Evolutionary conservation across 2,329 filamentous ascomycete genomes (phyloP).

Genomic region (Stachybotrys chartarum): DNA sequence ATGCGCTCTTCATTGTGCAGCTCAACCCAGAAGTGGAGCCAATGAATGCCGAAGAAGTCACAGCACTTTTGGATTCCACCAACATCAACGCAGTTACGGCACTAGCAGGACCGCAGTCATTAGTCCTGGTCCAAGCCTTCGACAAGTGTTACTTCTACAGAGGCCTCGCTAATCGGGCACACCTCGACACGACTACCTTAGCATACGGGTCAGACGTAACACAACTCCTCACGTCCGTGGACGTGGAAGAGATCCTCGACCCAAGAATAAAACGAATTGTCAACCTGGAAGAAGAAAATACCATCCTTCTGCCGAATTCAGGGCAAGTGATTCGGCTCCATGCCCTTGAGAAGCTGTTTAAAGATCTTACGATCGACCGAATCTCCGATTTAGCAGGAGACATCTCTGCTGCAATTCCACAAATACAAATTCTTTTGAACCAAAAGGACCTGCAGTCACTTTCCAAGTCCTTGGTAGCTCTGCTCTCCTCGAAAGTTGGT

Average conservation of each 20-base stretch:
- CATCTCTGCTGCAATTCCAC: conserved; percentile 7
- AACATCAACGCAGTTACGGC: conserved; percentile 12
- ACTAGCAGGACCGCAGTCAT: conserved; percentile 9
- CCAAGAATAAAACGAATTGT: conserved; percentile 2
- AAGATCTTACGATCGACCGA: conserved; percentile 1
- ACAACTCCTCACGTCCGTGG: conserved; percentile 2
- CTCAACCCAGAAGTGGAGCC: conserved; percentile 1
- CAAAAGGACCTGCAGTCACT: conserved; percentile 6
- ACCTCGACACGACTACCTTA: conserved; percentile 6
- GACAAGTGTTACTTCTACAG: conserved; percentile 9
- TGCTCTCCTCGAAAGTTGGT: conserved; percentile 2
- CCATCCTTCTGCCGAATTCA: conserved; percentile 3
- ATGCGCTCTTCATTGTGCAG: conserved; percentile 8
- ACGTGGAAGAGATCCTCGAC: conserved; percentile 3
- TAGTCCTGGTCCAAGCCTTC: conserved; percentile 6
- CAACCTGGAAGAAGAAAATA: conserved; percentile 4
- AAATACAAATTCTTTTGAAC: conserved; percentile 6
- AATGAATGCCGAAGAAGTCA: conserved; percentile 2
- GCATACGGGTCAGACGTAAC: conserved; percentile 7
- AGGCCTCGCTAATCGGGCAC: conserved; percentile 5
- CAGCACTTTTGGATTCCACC: conserved; percentile 6
- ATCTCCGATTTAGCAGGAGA: conserved; percentile 6
- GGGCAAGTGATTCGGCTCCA: conserved; percentile 1
- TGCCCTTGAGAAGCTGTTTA: conserved; percentile 2
- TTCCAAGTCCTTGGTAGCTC: conserved; percentile 2